These are phyloP conservation scores for Suillus tomentosus DNA, from an alignment of 768 basidiomycete genomes.

Conservation along the genomic window DNA sequence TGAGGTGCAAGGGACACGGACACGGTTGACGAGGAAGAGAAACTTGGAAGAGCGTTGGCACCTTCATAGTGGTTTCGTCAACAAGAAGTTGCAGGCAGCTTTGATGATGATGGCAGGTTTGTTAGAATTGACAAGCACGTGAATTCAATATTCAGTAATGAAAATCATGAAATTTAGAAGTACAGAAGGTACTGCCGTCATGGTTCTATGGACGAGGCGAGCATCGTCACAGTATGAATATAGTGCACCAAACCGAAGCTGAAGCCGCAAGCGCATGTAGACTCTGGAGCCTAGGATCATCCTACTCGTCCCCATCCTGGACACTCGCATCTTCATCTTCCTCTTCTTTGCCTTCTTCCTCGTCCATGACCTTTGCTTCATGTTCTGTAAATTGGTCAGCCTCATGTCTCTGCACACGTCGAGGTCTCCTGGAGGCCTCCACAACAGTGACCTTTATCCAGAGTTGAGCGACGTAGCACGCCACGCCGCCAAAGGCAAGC, in stretches of 20 bases:
- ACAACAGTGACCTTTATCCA: constrained; percentile 10
- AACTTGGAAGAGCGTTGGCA: no score
- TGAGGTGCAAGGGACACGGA: no score
- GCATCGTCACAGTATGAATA: neutral
- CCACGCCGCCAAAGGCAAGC: constrained; percentile 44
- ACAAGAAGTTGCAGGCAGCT: neutral
- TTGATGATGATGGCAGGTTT: constrained; percentile 4
- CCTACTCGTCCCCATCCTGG: constrained; percentile 18
- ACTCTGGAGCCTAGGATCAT: neutral
- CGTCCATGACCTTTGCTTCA: constrained; percentile 6
- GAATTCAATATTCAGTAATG: neutral
- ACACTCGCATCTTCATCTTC: constrained; percentile 21
- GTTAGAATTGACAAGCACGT: constrained; percentile 1
- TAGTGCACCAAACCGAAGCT: neutral
- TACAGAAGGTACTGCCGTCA: neutral
- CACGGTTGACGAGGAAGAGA: no score
- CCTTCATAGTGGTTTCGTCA: no score
- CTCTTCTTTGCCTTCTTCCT: constrained; percentile 9
- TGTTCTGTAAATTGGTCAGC: neutral
- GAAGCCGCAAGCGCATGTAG: neutral
- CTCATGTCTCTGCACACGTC: neutral
- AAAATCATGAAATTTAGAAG: neutral
- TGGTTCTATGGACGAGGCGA: neutral
- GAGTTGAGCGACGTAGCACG: constrained; percentile 36
- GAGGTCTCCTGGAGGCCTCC: constrained; percentile 1